phyloP scores from a whole-genome alignment of 352 stramenopile genomes.

The Blastocystis sp. region DNA sequence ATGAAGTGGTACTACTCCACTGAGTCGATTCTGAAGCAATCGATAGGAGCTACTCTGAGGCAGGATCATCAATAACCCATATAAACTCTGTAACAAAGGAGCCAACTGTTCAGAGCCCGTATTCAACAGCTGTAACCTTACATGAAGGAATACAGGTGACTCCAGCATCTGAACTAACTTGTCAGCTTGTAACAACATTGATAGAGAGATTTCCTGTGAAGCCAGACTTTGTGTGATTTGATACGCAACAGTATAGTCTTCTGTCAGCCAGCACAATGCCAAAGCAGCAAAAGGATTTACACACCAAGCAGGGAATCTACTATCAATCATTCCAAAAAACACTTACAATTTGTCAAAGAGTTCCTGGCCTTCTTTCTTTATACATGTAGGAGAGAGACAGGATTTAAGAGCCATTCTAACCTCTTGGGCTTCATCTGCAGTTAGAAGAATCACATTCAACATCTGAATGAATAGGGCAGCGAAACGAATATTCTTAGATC shows the following conservation, averaged over 20 bases:
- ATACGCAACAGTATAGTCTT: conserved; percentile 94
- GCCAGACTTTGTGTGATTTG: conserved; percentile 92
- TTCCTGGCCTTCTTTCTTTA: conserved; percentile 69
- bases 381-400: conserved; percentile 75
- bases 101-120: neutral
- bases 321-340: no score
- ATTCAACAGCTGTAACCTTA: conserved; percentile 94
- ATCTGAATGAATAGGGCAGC: conserved; percentile 97
- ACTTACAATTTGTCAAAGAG: conserved; percentile 27
- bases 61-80: conserved; percentile 66
- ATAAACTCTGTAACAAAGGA: conserved; percentile 65
- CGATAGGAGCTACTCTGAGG: conserved; percentile 55
- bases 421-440: conserved; percentile 83
- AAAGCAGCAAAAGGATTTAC: conserved; percentile 87
- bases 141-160: conserved; percentile 96
- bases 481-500: conserved; percentile 84
- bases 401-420: conserved; percentile 72
- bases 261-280: conserved; percentile 91
- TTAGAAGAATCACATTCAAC: conserved; percentile 97
- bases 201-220: conserved; percentile 91
- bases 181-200: conserved; percentile 98
- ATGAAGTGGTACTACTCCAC: conserved; percentile 39
- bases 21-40: conserved; percentile 54
- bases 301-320: conserved; percentile 81
- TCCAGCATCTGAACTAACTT: conserved; percentile 98